Base-by-base conservation (phyloP, 768 basidiomycete species). In the Rickenella mellea region DNA sequence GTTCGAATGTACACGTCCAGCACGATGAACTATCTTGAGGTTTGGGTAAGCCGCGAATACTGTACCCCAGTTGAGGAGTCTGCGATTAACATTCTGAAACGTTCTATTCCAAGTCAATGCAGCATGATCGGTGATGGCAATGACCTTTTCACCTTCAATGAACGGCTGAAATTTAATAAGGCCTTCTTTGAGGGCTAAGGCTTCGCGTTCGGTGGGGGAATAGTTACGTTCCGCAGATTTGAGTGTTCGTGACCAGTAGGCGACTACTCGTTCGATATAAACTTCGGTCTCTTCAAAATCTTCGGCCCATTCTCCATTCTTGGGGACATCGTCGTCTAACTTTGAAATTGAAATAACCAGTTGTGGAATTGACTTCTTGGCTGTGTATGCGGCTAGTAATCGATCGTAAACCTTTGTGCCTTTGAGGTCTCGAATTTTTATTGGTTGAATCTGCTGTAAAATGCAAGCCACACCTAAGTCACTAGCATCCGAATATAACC, bases 131-230 rank as follows among this genome's bases (percentile, higher is more conserved):
- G 60, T 49, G 12, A 49, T 41, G 37, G 63, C 50, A 8, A 48
- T 42, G 15, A 63, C 28, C 0, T 46, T 31, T 2, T 45, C 17
- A 3, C 55, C 54, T 29, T 49, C 44, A 2, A 62, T 45, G 43
- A 50, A 59, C 10, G 57, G 55, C 1, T 53, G 29, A 55, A 54
- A 60, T 12, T 48, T 44, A 9, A 51, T 44, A 1, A 70, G 47
- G 0, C 59, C 57, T 22, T 53, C 25, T n/a, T 75, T 58, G 22
- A 76, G 69, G 0, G 71, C 68, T 2, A 74, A 58, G 0, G 76
- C 42, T 51, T 79, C 74, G 43, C 63, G 63, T 48, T 78, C 60
- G 43, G 55, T 47, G 14, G 56, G 52, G 17, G 49, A 57, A 48
- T 76, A 76, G 48, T 75, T 74, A 2, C 53, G 39, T 50, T 76